Evolutionary conservation across 345 rosid genomes (phyloP), one percentile per base, ranked within the genome.

Genomic region (Microcos paniculata): DNA sequence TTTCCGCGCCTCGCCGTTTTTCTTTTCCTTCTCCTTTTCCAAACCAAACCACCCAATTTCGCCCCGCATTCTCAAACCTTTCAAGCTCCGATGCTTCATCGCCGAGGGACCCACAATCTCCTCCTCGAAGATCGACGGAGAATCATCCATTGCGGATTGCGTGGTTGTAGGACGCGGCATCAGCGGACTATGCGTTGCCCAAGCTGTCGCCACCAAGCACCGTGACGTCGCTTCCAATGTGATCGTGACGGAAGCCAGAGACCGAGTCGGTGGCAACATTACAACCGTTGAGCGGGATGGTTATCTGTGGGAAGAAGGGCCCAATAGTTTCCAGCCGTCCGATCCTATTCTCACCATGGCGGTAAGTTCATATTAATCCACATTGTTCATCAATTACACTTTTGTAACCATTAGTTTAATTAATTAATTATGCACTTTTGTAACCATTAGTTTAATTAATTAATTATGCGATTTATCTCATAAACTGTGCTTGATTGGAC

Each of bases 301-400:
- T 11, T 93, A 85, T 84, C 84, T 95, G 0, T 93, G 99, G 98
- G 98, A 95, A 82, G 98, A 93, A 83, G 97, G 96, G 12, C 98
- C 99, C 21, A 95, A 95, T 78, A 95, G 99, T 64, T 95, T 90
- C 80, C 98, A 95, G 80, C 99, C 98, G 23, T 91, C 98, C 51
- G 97, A 95, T 90, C 87, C 99, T 19, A 89, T 95, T 83, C 96
- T 95, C 71, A 90, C 91, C 45, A 88, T 90, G 94, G 98, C 79
- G 94, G 98, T 93, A 85, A 6, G 87, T 62, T 70, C 56, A 24
- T 74, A 46, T 51, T 15, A 19, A 51, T 52, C 33, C 33, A 14
- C 40, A 16, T 72, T 58, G 18, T 42, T 19, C 35, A 14, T 18
- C 69, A 73, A 11, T 42, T 58, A 14, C 23, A 72, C 42, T 9